Base-by-base conservation (phyloP, 129 eudicot genomes). In the Tagetes erecta region DNA sequence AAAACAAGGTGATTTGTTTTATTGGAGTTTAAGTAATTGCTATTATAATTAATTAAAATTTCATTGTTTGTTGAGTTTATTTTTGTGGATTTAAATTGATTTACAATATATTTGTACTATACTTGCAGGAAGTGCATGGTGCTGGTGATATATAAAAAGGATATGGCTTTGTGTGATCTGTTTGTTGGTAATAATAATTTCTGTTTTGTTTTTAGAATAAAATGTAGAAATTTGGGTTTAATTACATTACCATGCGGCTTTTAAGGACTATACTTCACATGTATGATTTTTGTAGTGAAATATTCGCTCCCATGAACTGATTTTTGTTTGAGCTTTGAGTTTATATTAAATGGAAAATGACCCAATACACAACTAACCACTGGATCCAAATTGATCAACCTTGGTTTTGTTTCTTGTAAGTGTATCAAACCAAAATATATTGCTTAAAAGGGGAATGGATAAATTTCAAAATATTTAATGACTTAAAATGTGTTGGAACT, bases 121-220 rank as follows among this genome's bases (percentile, higher is more conserved):
- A 47, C 31, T 71, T 82, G 52, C 86, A 91, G 97, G 92, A 86
- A 36, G 85, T 91, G 82, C 86, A 84, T 75, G 90, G 88, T 20
- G 88, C 92, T 6, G 86, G 82, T 27, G 90, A 91, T 63, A 78
- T 88, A 59, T 91, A 76, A 86, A 62, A 55, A 65, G 13, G 52
- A 64, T 66, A 1, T 13, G 33, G 47, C 39, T 42, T 58, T 63
- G 73, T 67, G 80, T 41, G 80, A 34, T 60, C n/a, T 77, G 68
- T 9, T 44, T 76, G 74, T 63, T 64, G 63, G 68, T 58, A 41
- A 62, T 31, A 65, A 51, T 73, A 69, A 67, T 40, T 39, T 67
- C 51, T 79, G 59, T 77, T 57, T 51, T 68, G 68, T 45, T 77
- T 12, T 68, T 46, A 52, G 64, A 71, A 69, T 72, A 76, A 53